These are phyloP conservation scores for Trametes cingulata DNA, from an alignment of 768 basidiomycete genomes.

Conservation along the genomic window DNA sequence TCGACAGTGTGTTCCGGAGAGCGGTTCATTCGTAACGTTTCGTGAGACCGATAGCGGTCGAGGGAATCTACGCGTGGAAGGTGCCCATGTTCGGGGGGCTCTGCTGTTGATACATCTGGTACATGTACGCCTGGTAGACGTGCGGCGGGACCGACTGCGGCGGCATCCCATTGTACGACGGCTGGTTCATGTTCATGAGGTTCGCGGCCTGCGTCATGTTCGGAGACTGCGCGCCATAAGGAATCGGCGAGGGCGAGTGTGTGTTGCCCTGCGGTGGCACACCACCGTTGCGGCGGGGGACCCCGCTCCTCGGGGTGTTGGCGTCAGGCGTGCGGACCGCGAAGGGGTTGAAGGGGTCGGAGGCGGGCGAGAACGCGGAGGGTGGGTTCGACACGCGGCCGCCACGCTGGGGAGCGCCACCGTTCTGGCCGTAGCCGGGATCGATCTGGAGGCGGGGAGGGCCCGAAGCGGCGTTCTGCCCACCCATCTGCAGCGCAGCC, in stretches of 20 bases:
- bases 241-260: constrained; percentile 35
- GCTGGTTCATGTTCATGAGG: constrained; percentile 65
- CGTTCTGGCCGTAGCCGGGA: constrained; percentile 51
- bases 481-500: constrained; percentile 90
- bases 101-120: constrained; percentile 78
- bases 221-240: constrained; percentile 64
- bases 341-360: constrained; percentile 62
- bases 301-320: constrained; percentile 49
- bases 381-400: constrained; percentile 46
- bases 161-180: constrained; percentile 61
- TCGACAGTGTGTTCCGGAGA: constrained; percentile 23
- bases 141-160: constrained; percentile 63
- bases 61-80: constrained; percentile 46
- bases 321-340: constrained; percentile 51
- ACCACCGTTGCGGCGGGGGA: constrained; percentile 49
- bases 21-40: constrained; percentile 21
- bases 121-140: constrained; percentile 81
- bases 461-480: constrained; percentile 80
- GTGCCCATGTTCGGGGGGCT: constrained; percentile 76
- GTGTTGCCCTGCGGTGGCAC: constrained; percentile 30
- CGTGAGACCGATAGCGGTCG: constrained; percentile 28
- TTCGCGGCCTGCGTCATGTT: constrained; percentile 55
- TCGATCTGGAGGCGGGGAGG: constrained; percentile 75
- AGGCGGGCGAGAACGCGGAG: constrained; percentile 50
- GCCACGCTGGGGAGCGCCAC: constrained; percentile 21